A percentile compares a stretch with the other conserved stretches of the same genome.
phyloP scores from a whole-genome alignment of 306 rosid genomes.

The Ammopiptanthus mongolicus region DNA sequence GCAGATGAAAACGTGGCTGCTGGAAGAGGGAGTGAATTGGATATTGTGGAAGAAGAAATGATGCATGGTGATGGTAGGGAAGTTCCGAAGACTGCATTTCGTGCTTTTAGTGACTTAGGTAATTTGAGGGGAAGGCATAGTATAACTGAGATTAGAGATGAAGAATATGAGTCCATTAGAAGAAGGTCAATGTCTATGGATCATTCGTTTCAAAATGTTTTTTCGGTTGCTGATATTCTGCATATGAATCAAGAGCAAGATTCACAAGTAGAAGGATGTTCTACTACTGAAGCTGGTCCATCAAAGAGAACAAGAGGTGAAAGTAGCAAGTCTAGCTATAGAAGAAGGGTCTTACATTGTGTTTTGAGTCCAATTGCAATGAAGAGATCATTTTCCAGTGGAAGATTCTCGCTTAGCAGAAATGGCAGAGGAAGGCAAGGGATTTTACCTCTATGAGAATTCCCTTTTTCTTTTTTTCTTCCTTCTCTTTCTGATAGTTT shows the following conservation, averaged over 20 bases:
- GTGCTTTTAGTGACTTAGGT: slow-evolving; percentile 60
- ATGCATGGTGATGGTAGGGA: neutral
- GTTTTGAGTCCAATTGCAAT: slow-evolving; percentile 65
- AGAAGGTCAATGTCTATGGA: slow-evolving; percentile 90
- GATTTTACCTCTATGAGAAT: slow-evolving; percentile 42
- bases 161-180: slow-evolving; percentile 39
- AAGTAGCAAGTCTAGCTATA: slow-evolving; percentile 37
- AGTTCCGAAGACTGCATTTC: slow-evolving; percentile 41
- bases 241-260: slow-evolving; percentile 40
- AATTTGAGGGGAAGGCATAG: slow-evolving; percentile 54
- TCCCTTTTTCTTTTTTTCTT: neutral
- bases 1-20: slow-evolving; percentile 10
- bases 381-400: slow-evolving; percentile 91
- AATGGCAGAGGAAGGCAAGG: slow-evolving; percentile 57
- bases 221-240: slow-evolving; percentile 47
- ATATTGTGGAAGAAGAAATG: slow-evolving; percentile 27
- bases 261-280: slow-evolving; percentile 32
- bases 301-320: slow-evolving; percentile 55
- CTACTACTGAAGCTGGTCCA: slow-evolving; percentile 37
- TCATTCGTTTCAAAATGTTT: slow-evolving; percentile 37
- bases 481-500: neutral
- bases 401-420: slow-evolving; percentile 56
- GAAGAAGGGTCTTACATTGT: slow-evolving; percentile 48
- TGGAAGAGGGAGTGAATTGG: slow-evolving; percentile 25
- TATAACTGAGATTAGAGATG: slow-evolving; percentile 60